Evolutionary conservation across 2,329 filamentous ascomycete genomes (phyloP), one percentile per base, ranked within the genome.

Genomic region (Arthrinium phaeospermum): DNA sequence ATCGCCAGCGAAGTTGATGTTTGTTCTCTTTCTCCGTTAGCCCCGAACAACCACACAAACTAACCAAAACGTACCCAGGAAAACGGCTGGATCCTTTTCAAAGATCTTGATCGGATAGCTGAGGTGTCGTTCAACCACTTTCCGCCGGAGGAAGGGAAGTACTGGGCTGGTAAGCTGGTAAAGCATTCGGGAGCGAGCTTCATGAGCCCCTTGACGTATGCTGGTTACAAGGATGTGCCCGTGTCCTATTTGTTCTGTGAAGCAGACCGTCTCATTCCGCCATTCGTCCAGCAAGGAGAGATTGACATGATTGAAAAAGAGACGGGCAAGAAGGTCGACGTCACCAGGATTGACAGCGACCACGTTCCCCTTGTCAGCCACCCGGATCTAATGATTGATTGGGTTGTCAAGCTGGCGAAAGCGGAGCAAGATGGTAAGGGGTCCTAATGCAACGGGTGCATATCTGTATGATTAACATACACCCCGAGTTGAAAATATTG

Each of bases 211-310:
- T 73, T 86, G 53, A 83, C 81, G 1, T 78, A 85, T 74, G 72
- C 80, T 2, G 83, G 82, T 0, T 86, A 84, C 73, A 82, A 81
- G 71, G 79, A 85, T 47, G 76, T 84, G 1, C 81, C 81, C 0
- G 81, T 82, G 3, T 84, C 81, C 0, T 86, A 82, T 72, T 75
- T 86, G 12, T 2, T 85, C 16, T 82, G 81, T 51, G 80, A 82
- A 64, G 73, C 79, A 0, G 83, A 86, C 72, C 14, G 70, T 14
- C 74, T 77, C n/a, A 75, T 86, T n/a, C 67, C 76, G 1, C 75
- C 80, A 0, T 72, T 75, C 27, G 61, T 75, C 7, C 83, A 85
- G 75, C 83, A 81, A 22, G 19, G 19, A 2, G 27, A 27, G 22
- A 57, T 57, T 57, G 78, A 82, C 14, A 75, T 75, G 41, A 81